phyloP scores from a whole-genome alignment of 129 eudicot species.

The Logfia minima region DNA sequence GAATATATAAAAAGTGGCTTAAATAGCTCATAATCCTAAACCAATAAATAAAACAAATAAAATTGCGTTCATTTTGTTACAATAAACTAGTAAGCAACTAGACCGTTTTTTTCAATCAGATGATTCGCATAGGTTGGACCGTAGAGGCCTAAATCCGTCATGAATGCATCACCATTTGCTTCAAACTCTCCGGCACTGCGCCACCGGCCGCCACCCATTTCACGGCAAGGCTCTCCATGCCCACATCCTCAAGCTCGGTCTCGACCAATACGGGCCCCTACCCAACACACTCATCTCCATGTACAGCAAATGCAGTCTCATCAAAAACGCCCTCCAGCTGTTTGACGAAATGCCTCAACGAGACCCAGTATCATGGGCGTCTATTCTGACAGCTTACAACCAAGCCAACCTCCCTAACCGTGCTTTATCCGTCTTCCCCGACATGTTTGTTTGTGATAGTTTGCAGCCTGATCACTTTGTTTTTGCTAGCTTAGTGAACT shows the following conservation, averaged over 20 bases:
- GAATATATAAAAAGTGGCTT: too few species aligned
- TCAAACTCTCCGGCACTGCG: conserved; percentile 54
- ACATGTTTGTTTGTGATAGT: conserved; percentile 41
- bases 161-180: conserved; percentile 64
- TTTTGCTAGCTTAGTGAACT: conserved; percentile 60
- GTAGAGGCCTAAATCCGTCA: conserved; percentile 22
- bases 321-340: conserved; percentile 61
- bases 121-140: background rate
- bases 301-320: conserved; percentile 57
- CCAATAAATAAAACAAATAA: too few species aligned
- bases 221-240: conserved; percentile 68
- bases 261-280: conserved; percentile 39
- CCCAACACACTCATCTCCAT: conserved; percentile 56
- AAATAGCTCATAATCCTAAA: too few species aligned
- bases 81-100: background rate
- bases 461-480: conserved; percentile 73
- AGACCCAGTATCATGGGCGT: conserved; percentile 78
- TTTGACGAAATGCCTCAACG: conserved; percentile 79
- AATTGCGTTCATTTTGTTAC: too few species aligned
- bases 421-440: conserved; percentile 48
- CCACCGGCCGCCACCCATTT: conserved; percentile 45
- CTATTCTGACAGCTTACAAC: conserved; percentile 72
- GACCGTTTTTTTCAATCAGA: background rate
- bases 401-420: conserved; percentile 49
- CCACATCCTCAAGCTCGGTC: conserved; percentile 56